Percentiles rank a stretch among this genome's conserved stretches.
These are phyloP conservation scores for Arxiozyma slooffiae DNA, from an alignment of 1,139 yeast genomes.

Conservation along the genomic window DNA sequence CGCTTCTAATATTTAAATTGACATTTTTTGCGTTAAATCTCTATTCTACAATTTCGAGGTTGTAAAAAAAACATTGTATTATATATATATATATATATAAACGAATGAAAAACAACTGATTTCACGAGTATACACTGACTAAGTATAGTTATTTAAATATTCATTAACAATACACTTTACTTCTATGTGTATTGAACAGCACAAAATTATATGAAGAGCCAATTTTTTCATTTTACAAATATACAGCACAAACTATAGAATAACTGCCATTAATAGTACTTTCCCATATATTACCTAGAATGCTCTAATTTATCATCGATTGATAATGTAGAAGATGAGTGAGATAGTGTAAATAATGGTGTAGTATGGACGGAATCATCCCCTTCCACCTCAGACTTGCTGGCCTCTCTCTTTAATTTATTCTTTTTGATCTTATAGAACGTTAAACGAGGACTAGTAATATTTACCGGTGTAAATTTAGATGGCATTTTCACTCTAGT, in stretches of 20 bases:
- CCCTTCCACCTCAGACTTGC: slow-evolving; percentile 2
- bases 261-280: not conserved
- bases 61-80: too few species aligned
- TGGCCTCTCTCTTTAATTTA: slow-evolving; percentile 4
- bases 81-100: too few species aligned
- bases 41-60: too few species aligned
- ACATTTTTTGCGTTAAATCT: too few species aligned
- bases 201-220: too few species aligned
- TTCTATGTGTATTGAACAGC: not conserved
- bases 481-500: slow-evolving; percentile 84
- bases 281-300: not conserved
- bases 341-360: slow-evolving; percentile 6
- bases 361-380: not conserved
- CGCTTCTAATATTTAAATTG: too few species aligned
- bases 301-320: slow-evolving; percentile 11
- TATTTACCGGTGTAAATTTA: slow-evolving; percentile 82
- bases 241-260: not conserved
- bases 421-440: slow-evolving; percentile 14
- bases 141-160: too few species aligned
- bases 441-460: slow-evolving; percentile 50
- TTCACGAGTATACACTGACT: not conserved
- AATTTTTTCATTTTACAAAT: too few species aligned
- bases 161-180: too few species aligned
- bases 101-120: not conserved
- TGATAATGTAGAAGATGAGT: slow-evolving; percentile 8